Base-by-base conservation (phyloP, 2,329 filamentous ascomycete species). In the Hymenoscyphus linearis region DNA sequence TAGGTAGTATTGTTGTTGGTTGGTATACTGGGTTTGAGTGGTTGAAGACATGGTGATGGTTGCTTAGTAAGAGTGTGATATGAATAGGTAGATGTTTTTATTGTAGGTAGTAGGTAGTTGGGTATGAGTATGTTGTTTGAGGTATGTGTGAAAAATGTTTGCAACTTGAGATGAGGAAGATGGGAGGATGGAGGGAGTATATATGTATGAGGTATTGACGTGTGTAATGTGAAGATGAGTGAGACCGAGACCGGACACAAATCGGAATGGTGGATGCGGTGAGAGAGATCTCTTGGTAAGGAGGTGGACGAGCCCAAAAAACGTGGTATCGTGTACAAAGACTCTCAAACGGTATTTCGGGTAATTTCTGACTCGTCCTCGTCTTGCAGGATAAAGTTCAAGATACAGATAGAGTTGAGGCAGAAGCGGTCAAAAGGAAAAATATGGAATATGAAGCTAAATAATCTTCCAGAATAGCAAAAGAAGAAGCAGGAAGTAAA, bases 1-100 rank as follows among this genome's bases (percentile, higher is more conserved):
- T 25, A 53, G 50, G 50, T 53, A 31, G 50, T 53, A 53, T 53
- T 53, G 50, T 53, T 53, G 25, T 13, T 31, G 22, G 50, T 25
- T 52, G 6, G 22, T 22, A 18, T 25, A 14, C 2, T 52, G 47
- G 26, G 50, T 53, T 53, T 47, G 40, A 10, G 50, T 53, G 18
- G 50, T 53, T 27, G 50, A 34, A 14, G 50, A 53, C 50, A 53
- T 53, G 16, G 26, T 27, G 22, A 16, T 53, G 10, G 47, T 44
- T 44, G 6, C 18, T 44, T 44, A 16, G 2, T n/a, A n/a, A 1
- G 37, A 18, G 3, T 7, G 14, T 44, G 40, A 7, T 18, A n/a
- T 31, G 16, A 9, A 1, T 44, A 5, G n/a, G 2, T 44, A 9
- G 40, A 4, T 44, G 40, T 44, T 44, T 7, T 18, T 44, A 22